Evolutionary conservation across 345 rosid genomes (phyloP).

Genomic region (Aegle marmelos): DNA sequence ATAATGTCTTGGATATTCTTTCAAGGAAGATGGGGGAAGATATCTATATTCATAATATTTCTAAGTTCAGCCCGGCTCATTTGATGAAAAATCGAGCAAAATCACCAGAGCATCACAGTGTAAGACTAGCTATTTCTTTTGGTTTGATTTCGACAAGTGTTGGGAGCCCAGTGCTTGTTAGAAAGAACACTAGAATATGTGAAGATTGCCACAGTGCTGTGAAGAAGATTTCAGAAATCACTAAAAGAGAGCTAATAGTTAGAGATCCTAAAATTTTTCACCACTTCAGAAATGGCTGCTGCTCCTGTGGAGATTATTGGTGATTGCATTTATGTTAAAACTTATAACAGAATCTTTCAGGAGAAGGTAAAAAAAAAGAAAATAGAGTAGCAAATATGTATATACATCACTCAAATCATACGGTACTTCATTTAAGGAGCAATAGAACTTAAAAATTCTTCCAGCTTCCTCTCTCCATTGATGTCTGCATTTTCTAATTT

Average conservation of each 20-base stretch:
- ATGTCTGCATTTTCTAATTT: not conserved
- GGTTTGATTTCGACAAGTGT: constrained; percentile 58
- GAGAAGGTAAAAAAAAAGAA: too few relatives aligned
- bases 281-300: constrained; percentile 55
- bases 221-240: constrained; percentile 45
- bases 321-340: constrained; percentile 9
- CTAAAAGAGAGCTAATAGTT: constrained; percentile 53
- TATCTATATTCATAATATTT: constrained; percentile 19
- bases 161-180: constrained; percentile 45
- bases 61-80: constrained; percentile 38
- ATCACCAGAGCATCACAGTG: constrained; percentile 46
- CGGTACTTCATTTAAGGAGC: not conserved
- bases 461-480: not conserved
- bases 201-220: constrained; percentile 55
- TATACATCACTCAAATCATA: not conserved
- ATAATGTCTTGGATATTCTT: constrained; percentile 44
- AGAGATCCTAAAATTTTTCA: constrained; percentile 59
- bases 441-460: not conserved
- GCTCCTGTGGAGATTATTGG: constrained; percentile 58
- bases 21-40: constrained; percentile 42
- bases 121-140: constrained; percentile 53
- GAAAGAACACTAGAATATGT: constrained; percentile 67
- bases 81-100: constrained; percentile 30
- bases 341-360: not conserved
- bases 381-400: too few relatives aligned